A percentile compares a stretch with the other conserved stretches of the same genome.
phyloP scores from a whole-genome alignment of 345 rosid species.

The Stellera chamaejasme region DNA sequence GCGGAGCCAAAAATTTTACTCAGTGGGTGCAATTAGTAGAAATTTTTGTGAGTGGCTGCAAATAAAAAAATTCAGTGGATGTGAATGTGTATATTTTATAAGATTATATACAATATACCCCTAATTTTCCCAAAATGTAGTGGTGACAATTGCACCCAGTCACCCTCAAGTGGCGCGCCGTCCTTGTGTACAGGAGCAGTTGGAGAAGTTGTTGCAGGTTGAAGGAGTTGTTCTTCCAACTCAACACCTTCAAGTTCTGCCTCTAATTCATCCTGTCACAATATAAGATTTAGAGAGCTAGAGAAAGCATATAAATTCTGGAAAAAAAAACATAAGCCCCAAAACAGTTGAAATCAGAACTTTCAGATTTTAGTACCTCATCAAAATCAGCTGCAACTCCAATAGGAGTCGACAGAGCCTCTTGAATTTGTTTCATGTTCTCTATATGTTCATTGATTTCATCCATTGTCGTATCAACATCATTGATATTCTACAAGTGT shows the following conservation, averaged over 20 bases:
- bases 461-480: slow-evolving; percentile 75
- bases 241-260: slow-evolving; percentile 80
- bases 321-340: background rate
- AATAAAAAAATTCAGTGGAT: too few relatives aligned
- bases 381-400: slow-evolving; percentile 69
- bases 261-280: slow-evolving; percentile 73
- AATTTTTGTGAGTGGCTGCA: too few relatives aligned
- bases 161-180: too few relatives aligned
- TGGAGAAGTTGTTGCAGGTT: slow-evolving; percentile 61
- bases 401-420: slow-evolving; percentile 60
- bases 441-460: slow-evolving; percentile 79
- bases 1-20: too few relatives aligned
- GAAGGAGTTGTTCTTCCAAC: slow-evolving; percentile 77
- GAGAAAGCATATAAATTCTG: background rate
- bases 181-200: slow-evolving; percentile 51
- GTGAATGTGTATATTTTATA: too few relatives aligned
- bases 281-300: background rate
- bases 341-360: background rate
- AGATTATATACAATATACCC: too few relatives aligned
- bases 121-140: too few relatives aligned
- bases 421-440: slow-evolving; percentile 80
- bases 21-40: too few relatives aligned
- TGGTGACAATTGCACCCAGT: too few relatives aligned
- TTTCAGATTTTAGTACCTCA: slow-evolving; percentile 33
- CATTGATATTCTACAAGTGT: slow-evolving; percentile 58